Base-by-base conservation (phyloP, 1,284 basidiomycete species). In the Amylostereum areolatum region DNA sequence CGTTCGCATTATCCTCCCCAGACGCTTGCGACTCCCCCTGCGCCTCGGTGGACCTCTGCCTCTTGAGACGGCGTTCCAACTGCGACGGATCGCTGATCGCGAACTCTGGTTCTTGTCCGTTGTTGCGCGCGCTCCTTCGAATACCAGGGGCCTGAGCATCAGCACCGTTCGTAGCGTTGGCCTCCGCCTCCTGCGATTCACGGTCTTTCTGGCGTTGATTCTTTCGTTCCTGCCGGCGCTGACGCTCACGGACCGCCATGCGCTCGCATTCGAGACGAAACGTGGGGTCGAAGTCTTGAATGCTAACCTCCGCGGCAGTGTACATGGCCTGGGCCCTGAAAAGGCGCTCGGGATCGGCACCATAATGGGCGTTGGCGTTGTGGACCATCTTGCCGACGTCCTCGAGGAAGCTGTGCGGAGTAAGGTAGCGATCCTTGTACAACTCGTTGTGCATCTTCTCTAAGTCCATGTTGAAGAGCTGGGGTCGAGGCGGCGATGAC, bases 381-480 rank as follows among this genome's bases (percentile, higher is more conserved):
- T 87, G 81, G 24, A 95, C 88, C 53, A 99, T 97, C 67, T 89
- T 89, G 45, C 78, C 74, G 47, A 98, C 77, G 61, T 98, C 97
- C 39, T 85, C 82, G 7, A 97, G 75, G 70, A 99, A 97, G 50
- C 91, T 83, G 45, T 83, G 78, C 0, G 91, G 89, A 0, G 92
- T 94, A 34, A 92, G 80, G 65, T 99, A 99, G 48, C 85, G 83
- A 51, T 85, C 85, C 63, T 84, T 86, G 70, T 92, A 92, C 11
- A 99, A 75, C 49, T 92, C 85, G 34, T 78, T 73, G 59, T 95
- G 89, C 80, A 99, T 94, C 56, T 79, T 84, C 62, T 98, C 96
- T 30, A 99, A 76, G 63, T 96, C 92, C 71, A 96, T 83, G 59
- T 94, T 81, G 63, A 81, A 88, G 25, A 91, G 67, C 33, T 62